These are phyloP conservation scores for Ceratobasidium papillatum DNA, from an alignment of 1,284 basidiomycete genomes.

Conservation along the genomic window DNA sequence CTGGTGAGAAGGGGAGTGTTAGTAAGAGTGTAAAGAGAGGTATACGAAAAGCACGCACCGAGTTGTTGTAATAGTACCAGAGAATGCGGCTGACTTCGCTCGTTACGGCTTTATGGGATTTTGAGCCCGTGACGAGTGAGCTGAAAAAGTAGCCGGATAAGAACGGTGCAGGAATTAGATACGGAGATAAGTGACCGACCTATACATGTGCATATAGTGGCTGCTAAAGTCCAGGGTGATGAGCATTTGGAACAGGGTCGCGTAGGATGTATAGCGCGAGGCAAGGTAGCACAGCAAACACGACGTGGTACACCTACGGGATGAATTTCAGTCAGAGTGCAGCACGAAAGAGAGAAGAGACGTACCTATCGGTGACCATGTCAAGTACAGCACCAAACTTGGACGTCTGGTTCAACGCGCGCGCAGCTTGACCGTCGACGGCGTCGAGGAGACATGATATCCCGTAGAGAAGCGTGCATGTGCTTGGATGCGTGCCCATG, in stretches of 20 bases:
- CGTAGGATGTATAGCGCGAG: constrained; percentile 83
- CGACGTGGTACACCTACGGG: constrained; percentile 88
- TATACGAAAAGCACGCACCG: constrained; percentile 62
- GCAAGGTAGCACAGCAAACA: constrained; percentile 95
- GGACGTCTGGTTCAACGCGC: constrained; percentile 86
- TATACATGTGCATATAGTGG: constrained; percentile 99
- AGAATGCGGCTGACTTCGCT: constrained; percentile 92
- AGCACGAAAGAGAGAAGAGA: constrained; percentile 31
- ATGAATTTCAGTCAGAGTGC: background rate
- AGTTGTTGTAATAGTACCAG: constrained; percentile 93
- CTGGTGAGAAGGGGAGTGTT: constrained; percentile 57
- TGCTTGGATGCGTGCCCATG: constrained; percentile 95
- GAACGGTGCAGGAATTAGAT: background rate
- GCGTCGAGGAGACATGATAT: constrained; percentile 96
- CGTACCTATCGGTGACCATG: constrained; percentile 99
- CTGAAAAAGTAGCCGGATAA: constrained; percentile 56
- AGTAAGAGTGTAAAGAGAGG: constrained; percentile 10
- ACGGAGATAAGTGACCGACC: constrained; percentile 60
- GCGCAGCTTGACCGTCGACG: constrained; percentile 94
- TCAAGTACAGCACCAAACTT: constrained; percentile 98
- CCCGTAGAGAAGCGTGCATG: constrained; percentile 90
- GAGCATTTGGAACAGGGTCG: constrained; percentile 91
- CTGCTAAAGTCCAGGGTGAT: constrained; percentile 98
- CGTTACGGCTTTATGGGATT: constrained; percentile 91
- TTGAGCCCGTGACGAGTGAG: constrained; percentile 91